Percentiles rank a stretch among this genome's conserved stretches.
These are phyloP conservation scores for Globisporangium yorkense DNA, from an alignment of 352 stramenopile species.

Conservation along the genomic window DNA sequence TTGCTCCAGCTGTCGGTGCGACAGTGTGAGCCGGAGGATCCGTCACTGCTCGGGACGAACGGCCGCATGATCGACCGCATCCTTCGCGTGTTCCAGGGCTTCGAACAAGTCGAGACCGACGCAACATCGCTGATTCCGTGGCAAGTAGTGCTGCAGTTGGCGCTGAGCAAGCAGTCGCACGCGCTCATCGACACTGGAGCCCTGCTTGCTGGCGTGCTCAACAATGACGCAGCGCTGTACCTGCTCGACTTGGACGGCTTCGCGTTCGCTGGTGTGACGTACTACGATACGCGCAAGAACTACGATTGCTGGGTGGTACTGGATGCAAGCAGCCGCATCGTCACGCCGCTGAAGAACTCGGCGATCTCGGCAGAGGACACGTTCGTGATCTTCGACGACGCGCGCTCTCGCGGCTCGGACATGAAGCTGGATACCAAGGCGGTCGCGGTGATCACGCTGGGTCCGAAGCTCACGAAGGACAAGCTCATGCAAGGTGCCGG, in stretches of 20 bases:
- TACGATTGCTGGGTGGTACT: constrained; percentile 76
- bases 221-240: constrained; percentile 42
- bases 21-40: constrained; percentile 51
- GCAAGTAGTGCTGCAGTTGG: constrained; percentile 37
- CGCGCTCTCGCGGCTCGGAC: constrained; percentile 80
- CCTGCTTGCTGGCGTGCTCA: constrained; percentile 61
- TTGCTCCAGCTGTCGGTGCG: constrained; percentile 65
- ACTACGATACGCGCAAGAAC: constrained; percentile 57
- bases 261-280: constrained; percentile 61
- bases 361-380: constrained; percentile 73
- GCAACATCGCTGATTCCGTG: constrained; percentile 20
- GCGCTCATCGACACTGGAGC: constrained; percentile 86
- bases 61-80: constrained; percentile 86
- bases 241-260: constrained; percentile 28
- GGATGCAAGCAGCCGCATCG: constrained; percentile 38
- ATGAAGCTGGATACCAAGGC: constrained; percentile 78
- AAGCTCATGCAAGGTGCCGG: constrained; percentile 92
- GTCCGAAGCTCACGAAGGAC: constrained; percentile 85
- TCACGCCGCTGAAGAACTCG: constrained; percentile 49
- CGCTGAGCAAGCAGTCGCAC: constrained; percentile 32
- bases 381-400: constrained; percentile 91
- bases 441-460: constrained; percentile 77
- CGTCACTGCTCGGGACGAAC: constrained; percentile 63
- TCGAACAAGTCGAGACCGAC: constrained; percentile 19
- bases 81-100: constrained; percentile 27